Evolutionary conservation across 768 basidiomycete species (phyloP).

Genomic region (Cystoderma amianthinum): DNA sequence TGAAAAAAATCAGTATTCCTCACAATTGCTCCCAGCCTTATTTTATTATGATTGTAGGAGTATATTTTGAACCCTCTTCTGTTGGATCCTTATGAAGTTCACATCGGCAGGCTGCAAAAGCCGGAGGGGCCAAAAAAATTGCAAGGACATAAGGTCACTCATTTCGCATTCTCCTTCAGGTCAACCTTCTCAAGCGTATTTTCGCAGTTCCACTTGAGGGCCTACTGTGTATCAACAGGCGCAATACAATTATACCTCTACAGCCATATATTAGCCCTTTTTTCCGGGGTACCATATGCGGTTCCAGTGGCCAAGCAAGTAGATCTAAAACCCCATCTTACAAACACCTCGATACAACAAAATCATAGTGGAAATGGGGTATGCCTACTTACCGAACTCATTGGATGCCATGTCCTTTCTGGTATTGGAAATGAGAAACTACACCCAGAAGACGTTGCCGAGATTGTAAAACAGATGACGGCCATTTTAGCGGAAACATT

Average conservation of each 20-base stretch:
- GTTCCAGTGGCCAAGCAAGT: constrained; percentile 28
- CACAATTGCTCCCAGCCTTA: background rate
- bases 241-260: constrained; percentile 78
- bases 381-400: constrained; percentile 72
- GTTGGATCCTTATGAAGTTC: constrained; percentile 54
- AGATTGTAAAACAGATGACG: constrained; percentile 57
- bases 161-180: background rate
- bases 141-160: constrained; percentile 53
- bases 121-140: constrained; percentile 19
- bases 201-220: constrained; percentile 95
- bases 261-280: constrained; percentile 79
- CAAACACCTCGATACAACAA: constrained; percentile 85
- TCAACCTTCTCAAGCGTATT: background rate
- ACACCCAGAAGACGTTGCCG: constrained; percentile 22
- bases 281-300: constrained; percentile 69
- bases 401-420: constrained; percentile 52
- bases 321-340: constrained; percentile 73
- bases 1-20: constrained; percentile 15
- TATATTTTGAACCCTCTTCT: constrained; percentile 77
- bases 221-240: constrained; percentile 77
- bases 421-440: constrained; percentile 13
- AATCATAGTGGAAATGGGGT: constrained; percentile 65
- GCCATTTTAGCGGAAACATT: constrained; percentile 74
- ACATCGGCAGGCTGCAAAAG: constrained; percentile 13
- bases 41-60: constrained; percentile 46